Percentiles rank a stretch among this genome's conserved stretches.
These are phyloP conservation scores for Anisodus acutangulus DNA, from an alignment of 257 asterid species.

Conservation along the genomic window DNA sequence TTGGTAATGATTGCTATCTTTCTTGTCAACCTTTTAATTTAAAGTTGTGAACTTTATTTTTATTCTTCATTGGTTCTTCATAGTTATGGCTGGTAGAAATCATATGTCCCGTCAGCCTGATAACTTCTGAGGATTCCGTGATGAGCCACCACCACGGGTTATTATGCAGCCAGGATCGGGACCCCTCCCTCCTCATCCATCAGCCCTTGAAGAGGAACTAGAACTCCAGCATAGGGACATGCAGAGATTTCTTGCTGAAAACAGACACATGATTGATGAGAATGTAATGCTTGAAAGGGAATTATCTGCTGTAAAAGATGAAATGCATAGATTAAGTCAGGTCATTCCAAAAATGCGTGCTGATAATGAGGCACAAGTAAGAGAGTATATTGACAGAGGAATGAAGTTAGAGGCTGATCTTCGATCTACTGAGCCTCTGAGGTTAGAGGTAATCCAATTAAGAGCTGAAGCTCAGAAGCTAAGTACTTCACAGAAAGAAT, in stretches of 20 bases:
- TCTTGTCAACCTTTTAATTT: not conserved
- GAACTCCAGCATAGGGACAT: conserved; percentile 83
- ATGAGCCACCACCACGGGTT: conserved; percentile 51
- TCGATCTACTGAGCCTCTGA: conserved; percentile 62
- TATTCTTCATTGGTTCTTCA: not conserved
- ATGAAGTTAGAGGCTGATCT: conserved; percentile 83
- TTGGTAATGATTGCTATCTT: no score
- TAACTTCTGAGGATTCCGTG: conserved; percentile 51
- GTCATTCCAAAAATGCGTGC: conserved; percentile 66
- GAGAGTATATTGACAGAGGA: conserved; percentile 78
- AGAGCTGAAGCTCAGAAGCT: conserved; percentile 76
- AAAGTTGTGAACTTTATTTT: not conserved
- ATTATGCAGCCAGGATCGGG: conserved; percentile 52
- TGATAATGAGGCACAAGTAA: conserved; percentile 71
- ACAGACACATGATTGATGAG: conserved; percentile 73
- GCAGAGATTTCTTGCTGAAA: conserved; percentile 66
- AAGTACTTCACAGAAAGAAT: conserved; percentile 56
- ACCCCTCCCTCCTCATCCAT: conserved; percentile 67
- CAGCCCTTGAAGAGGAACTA: conserved; percentile 73
- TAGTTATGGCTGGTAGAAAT: conserved; percentile 73
- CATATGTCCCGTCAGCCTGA: conserved; percentile 65
- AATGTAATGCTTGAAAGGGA: conserved; percentile 88
- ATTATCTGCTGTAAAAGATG: conserved; percentile 74
- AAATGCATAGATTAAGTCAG: conserved; percentile 70
- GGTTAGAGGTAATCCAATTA: conserved; percentile 63